Conservation (phyloP, 306 rosid species). For the Pueraria montana region DNA sequence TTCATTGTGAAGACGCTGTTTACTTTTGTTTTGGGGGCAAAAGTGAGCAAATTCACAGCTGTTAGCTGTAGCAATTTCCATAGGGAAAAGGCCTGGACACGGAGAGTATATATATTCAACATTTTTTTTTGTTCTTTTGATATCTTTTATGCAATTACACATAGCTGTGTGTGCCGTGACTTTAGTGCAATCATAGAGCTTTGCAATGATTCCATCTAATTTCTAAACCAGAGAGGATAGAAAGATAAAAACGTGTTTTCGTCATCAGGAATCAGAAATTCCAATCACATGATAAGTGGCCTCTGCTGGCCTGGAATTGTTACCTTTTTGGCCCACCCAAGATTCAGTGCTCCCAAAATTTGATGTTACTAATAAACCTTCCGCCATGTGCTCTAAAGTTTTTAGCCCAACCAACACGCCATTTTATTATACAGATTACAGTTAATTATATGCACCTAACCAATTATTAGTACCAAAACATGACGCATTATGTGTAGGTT, state of each 20-base stretch:
- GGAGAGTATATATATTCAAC: neutral
- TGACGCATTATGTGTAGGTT: slow-evolving; percentile 3
- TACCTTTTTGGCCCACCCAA: slow-evolving; percentile 53
- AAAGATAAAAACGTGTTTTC: slow-evolving; percentile 20
- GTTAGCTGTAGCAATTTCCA: neutral
- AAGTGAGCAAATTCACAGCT: neutral
- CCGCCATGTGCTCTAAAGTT: slow-evolving; percentile 38
- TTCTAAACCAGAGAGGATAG: neutral
- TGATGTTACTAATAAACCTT: slow-evolving; percentile 41
- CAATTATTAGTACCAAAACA: slow-evolving; percentile 22
- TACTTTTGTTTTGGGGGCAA: neutral
- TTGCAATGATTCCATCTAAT: slow-evolving; percentile 39
- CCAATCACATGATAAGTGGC: slow-evolving; percentile 50
- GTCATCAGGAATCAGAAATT: slow-evolving; percentile 21
- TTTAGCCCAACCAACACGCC: slow-evolving; percentile 33
- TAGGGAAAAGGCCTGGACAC: neutral
- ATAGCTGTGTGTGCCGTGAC: slow-evolving; percentile 46
- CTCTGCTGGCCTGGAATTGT: slow-evolving; percentile 48
- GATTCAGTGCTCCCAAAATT: slow-evolving; percentile 36
- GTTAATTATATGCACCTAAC: slow-evolving; percentile 28
- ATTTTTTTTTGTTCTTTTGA: slow-evolving; percentile 9
- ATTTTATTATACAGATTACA: neutral
- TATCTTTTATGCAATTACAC: slow-evolving; percentile 50
- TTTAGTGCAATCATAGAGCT: slow-evolving; percentile 62
- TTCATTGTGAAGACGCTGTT: neutral